phyloP scores from a whole-genome alignment of 1,139 yeast species.

The Lizanozyma gosingica region DNA sequence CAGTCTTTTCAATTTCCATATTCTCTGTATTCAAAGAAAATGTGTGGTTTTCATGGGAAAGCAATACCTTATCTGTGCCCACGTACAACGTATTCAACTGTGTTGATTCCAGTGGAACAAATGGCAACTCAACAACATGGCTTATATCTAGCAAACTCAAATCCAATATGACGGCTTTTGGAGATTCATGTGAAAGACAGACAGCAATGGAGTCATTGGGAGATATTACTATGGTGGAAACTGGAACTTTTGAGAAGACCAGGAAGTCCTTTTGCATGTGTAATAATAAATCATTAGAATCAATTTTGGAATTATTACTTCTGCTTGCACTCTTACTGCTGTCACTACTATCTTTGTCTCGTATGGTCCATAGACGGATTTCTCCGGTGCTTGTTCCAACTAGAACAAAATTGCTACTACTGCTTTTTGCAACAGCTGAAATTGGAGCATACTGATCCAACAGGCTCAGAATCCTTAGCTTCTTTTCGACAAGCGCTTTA shows the following conservation, averaged over 20 bases:
- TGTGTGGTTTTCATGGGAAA: conserved; percentile 12
- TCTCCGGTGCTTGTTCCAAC: too few relatives aligned
- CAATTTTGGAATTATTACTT: too few relatives aligned
- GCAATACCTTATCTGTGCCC: conserved; percentile 15
- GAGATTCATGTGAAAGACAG: background rate
- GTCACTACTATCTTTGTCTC: too few relatives aligned
- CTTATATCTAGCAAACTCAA: conserved; percentile 32
- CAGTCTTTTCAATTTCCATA: conserved; percentile 7
- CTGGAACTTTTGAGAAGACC: background rate
- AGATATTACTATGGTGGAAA: background rate
- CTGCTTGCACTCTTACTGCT: too few relatives aligned
- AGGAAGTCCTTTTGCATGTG: too few relatives aligned
- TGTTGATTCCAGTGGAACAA: conserved; percentile 16
- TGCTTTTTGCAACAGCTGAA: too few relatives aligned
- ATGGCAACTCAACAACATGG: conserved; percentile 18
- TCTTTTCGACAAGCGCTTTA: too few relatives aligned
- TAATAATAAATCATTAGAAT: too few relatives aligned
- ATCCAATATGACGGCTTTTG: conserved; percentile 22
- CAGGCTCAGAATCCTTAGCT: too few relatives aligned
- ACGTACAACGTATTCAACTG: conserved; percentile 13
- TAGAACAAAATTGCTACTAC: too few relatives aligned
- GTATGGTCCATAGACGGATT: too few relatives aligned
- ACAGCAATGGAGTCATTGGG: background rate
- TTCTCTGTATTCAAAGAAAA: conserved; percentile 7
- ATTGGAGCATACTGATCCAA: too few relatives aligned